phyloP scores from a whole-genome alignment of 441 rosid species.

The Geranium incanum region DNA sequence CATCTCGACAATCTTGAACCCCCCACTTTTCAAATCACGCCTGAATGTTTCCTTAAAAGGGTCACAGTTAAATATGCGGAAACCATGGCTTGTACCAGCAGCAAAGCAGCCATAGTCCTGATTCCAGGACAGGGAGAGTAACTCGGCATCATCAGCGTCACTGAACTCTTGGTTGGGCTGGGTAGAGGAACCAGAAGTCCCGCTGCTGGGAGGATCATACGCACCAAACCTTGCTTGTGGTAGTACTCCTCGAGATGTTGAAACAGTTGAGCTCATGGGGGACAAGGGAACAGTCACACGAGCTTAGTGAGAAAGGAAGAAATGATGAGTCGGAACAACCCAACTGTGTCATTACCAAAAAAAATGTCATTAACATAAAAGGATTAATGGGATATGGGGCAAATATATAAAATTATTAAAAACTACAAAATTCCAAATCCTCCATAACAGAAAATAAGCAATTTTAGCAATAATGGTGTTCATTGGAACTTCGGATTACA shows the following conservation, averaged over 20 bases:
- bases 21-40: constrained; percentile 57
- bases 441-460: neutral
- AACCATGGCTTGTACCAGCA: constrained; percentile 70
- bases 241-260: constrained; percentile 29
- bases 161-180: constrained; percentile 28
- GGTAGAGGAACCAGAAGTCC: constrained; percentile 28
- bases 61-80: constrained; percentile 65
- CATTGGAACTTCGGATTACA: neutral
- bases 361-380: neutral
- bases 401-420: no score
- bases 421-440: neutral
- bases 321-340: constrained; percentile 8
- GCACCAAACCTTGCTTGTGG: constrained; percentile 25
- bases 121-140: constrained; percentile 76
- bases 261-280: constrained; percentile 47
- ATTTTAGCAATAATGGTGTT: neutral
- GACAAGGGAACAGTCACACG: constrained; percentile 25
- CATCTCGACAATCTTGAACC: constrained; percentile 89
- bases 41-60: constrained; percentile 83
- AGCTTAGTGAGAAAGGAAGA: neutral
- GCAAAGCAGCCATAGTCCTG: constrained; percentile 83
- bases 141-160: constrained; percentile 41
- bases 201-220: constrained; percentile 24
- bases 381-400: neutral
- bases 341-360: neutral